Conservation (phyloP, 1,284 basidiomycete genomes). For the Peniophora sp. region DNA sequence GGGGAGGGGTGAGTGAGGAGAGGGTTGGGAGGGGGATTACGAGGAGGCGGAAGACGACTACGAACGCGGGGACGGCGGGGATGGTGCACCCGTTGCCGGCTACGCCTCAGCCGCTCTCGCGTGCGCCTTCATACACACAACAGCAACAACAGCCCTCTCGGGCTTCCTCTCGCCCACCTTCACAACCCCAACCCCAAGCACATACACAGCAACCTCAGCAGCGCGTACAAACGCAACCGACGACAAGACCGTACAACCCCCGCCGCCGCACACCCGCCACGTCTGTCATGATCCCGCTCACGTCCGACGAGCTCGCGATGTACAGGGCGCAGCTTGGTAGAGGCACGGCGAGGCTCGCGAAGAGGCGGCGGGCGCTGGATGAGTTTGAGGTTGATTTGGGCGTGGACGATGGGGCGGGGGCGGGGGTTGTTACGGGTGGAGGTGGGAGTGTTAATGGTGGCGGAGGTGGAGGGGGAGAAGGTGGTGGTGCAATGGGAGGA, state of each 20-base stretch:
- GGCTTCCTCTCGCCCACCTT: not conserved
- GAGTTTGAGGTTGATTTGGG: conserved; percentile 17
- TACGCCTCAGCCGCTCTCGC: too few species aligned
- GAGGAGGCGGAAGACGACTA: too few species aligned
- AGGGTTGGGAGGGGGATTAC: too few species aligned
- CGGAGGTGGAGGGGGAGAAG: too few species aligned
- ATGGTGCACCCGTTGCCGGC: too few species aligned
- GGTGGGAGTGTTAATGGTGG: too few species aligned
- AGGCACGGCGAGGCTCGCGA: conserved; percentile 47
- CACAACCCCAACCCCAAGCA: too few species aligned
- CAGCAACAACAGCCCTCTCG: not conserved
- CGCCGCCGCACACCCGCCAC: conserved; percentile 48
- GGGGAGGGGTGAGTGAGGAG: too few species aligned
- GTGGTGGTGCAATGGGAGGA: conserved; percentile 1
- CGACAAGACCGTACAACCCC: conserved; percentile 55
- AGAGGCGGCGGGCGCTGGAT: conserved; percentile 43
- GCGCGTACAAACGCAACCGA: conserved; percentile 3
- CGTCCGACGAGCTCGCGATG: conserved; percentile 50
- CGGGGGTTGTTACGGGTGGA: conserved; percentile 17
- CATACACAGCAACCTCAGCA: too few species aligned
- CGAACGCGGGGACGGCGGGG: too few species aligned
- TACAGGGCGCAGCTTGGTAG: conserved; percentile 52
- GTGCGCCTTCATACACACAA: not conserved
- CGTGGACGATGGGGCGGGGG: conserved; percentile 29
- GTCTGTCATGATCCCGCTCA: conserved; percentile 58